Evolutionary conservation across 345 rosid species (phyloP), one percentile per base, ranked within the genome.

Genomic region (Corymbia maculata): DNA sequence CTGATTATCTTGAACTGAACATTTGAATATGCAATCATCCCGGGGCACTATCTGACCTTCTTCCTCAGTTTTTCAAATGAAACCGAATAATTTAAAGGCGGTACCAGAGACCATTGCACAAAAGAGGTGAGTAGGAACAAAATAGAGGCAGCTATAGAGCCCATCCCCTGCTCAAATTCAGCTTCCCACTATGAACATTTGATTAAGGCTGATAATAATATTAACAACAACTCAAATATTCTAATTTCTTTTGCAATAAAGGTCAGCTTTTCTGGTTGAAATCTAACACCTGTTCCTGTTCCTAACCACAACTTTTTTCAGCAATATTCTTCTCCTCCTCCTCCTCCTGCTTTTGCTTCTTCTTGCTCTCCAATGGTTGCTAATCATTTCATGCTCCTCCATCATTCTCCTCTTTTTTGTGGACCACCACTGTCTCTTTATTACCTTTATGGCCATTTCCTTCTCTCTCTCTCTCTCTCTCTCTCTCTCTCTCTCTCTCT

Each of bases 211-310:
- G 52, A 85, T 86, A 88, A 55, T 44, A 36, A 36, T 36, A 36
- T 2, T 36, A 87, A 57, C 57, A 84, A 86, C 28, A 55, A 52
- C n/a, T 30, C 53, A 36, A 44, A 32, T 68, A 82, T 66, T 86
- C 86, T 66, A 84, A 86, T 36, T 19, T 51, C 64, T 75, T 64
- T 47, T 84, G 86, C 28, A 50, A 84, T 79, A 79, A 82, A 47
- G 42, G 86, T 88, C 89, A 88, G 79, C 89, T 82, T 82, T 53
- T 64, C 79, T 4, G 42, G 68, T 90, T 92, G 89, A 86, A 94
- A 92, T 94, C 93, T 93, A 92, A 92, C 95, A 91, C 91, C 88
- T 95, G 95, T 94, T 94, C 95, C 93, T 89, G 93, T 70, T 86
- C 93, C 91, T 89, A 86, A 68, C 61, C 91, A 89, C 80, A 79